These are phyloP conservation scores for Arbutus unedo DNA, from an alignment of 148 eudicot species.

Conservation along the genomic window DNA sequence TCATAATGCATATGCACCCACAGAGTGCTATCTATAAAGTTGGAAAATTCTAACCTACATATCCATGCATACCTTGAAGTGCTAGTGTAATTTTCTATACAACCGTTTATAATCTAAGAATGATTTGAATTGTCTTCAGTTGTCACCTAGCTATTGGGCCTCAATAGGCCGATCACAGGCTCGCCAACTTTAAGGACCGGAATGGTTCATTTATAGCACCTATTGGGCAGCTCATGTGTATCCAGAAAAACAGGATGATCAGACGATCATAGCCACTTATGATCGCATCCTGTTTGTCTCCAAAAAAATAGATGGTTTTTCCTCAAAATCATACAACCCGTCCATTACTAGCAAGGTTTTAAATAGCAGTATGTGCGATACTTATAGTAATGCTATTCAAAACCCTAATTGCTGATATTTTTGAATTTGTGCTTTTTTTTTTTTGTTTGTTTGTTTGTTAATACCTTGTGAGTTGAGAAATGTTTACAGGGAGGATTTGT, in stretches of 20 bases:
- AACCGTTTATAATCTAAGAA: background rate
- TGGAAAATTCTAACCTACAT: background rate
- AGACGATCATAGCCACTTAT: background rate
- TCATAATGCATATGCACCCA: background rate
- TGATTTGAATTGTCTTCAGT: constrained; percentile 1
- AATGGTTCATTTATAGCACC: background rate
- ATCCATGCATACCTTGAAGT: background rate
- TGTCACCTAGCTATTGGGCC: constrained; percentile 1
- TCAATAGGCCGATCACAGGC: constrained; percentile 1
- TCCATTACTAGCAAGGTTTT: background rate
- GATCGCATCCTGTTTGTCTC: background rate
- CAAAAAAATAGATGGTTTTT: background rate
- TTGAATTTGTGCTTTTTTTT: background rate
- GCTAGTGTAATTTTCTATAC: background rate
- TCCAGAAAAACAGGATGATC: background rate
- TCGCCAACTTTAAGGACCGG: background rate
- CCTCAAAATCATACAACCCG: background rate
- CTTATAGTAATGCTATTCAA: background rate
- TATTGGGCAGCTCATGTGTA: background rate
- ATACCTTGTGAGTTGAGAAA: background rate
- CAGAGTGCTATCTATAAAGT: background rate
- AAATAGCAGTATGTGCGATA: background rate
- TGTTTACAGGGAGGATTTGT: constrained; percentile 40
- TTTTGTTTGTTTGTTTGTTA: too few relatives aligned
- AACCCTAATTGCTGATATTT: background rate